phyloP scores from a whole-genome alignment of 805 yeast species.

The Ogataea sp. region DNA sequence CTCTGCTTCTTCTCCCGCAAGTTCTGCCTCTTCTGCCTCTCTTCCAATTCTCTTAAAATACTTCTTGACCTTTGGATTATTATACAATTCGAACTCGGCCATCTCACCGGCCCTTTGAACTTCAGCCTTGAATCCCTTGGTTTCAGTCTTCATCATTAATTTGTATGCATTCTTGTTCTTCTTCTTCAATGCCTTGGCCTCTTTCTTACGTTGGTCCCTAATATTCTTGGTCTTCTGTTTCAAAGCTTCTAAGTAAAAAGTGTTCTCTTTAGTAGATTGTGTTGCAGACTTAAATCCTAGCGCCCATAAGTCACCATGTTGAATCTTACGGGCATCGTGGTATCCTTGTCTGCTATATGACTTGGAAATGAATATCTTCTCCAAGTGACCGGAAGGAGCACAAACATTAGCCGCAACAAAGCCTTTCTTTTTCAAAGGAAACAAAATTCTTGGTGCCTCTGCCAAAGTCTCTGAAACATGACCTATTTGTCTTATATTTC shows the following conservation, averaged over 20 bases:
- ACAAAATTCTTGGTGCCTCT: conserved; percentile 68
- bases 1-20: conserved; percentile 5
- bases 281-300: conserved; percentile 50
- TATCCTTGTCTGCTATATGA: conserved; percentile 66
- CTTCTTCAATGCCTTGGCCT: conserved; percentile 15
- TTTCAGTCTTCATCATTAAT: conserved; percentile 15
- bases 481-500: conserved; percentile 16
- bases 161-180: conserved; percentile 17
- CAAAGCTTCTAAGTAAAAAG: conserved; percentile 22
- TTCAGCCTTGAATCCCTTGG: conserved; percentile 13
- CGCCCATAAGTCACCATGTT: conserved; percentile 86
- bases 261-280: conserved; percentile 26
- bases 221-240: conserved; percentile 25
- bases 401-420: conserved; percentile 78
- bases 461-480: conserved; percentile 17
- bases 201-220: conserved; percentile 16
- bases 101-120: conserved; percentile 17
- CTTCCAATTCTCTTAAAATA: not conserved
- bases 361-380: conserved; percentile 82
- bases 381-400: conserved; percentile 70
- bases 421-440: conserved; percentile 72
- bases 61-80: conserved; percentile 17
- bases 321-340: conserved; percentile 84
- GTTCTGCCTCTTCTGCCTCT: conserved; percentile 13
- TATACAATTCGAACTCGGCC: conserved; percentile 18